A percentile compares a stretch with the other conserved stretches of the same genome.
These are phyloP conservation scores for Collybiopsis confluens DNA, from an alignment of 768 basidiomycete genomes.

Conservation along the genomic window DNA sequence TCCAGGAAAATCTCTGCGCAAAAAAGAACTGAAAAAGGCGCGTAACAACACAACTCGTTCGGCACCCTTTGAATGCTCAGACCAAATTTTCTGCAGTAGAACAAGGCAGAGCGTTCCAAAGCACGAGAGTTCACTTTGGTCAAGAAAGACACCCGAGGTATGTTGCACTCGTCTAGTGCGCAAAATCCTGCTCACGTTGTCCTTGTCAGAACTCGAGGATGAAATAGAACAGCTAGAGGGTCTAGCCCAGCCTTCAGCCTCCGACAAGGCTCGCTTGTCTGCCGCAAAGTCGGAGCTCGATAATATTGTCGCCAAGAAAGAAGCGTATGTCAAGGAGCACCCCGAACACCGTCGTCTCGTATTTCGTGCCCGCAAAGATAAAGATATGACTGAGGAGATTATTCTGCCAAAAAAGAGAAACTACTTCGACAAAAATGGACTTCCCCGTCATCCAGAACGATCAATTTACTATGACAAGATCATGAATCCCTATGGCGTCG, in stretches of 20 bases:
- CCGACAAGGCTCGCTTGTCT: slow-evolving; percentile 64
- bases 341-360: slow-evolving; percentile 89
- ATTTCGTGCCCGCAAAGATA: slow-evolving; percentile 53
- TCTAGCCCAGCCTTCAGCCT: slow-evolving; percentile 31
- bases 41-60: slow-evolving; percentile 21
- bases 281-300: slow-evolving; percentile 75
- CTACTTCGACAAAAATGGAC: slow-evolving; percentile 77
- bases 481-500: slow-evolving; percentile 90
- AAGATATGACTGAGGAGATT: slow-evolving; percentile 36
- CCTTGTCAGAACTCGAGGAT: slow-evolving; percentile 67
- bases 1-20: slow-evolving; percentile 85
- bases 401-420: slow-evolving; percentile 49
- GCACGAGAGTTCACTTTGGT: slow-evolving; percentile 84
- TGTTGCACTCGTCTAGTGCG: slow-evolving; percentile 7
- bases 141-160: slow-evolving; percentile 90
- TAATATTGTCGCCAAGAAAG: slow-evolving; percentile 81
- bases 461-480: slow-evolving; percentile 91
- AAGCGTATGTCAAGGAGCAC: slow-evolving; percentile 88
- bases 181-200: background rate
- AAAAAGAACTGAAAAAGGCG: slow-evolving; percentile 96
- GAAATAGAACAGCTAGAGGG: slow-evolving; percentile 70
- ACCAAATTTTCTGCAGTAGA: slow-evolving; percentile 55
- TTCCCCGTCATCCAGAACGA: slow-evolving; percentile 86
- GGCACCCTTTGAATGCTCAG: slow-evolving; percentile 7
- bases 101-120: slow-evolving; percentile 82